Conservation (phyloP, 495 filamentous ascomycete genomes). For the Halenospora varia region DNA sequence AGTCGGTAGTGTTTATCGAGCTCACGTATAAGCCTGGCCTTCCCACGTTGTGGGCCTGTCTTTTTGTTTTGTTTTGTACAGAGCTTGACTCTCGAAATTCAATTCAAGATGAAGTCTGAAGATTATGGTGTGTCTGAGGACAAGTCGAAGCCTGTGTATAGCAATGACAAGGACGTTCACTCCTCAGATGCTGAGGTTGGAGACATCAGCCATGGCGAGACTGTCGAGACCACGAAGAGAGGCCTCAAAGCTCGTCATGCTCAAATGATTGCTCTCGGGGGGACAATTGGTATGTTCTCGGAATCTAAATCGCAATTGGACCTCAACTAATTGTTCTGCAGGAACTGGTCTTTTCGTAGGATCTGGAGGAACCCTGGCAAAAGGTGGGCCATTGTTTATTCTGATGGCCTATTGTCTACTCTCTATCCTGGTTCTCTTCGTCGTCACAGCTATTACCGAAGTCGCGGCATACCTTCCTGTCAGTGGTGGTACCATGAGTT, state of each 20-base stretch:
- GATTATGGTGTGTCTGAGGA: not conserved
- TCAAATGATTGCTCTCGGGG: conserved; percentile 80
- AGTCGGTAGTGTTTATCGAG: too few species aligned
- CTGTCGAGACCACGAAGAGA: conserved; percentile 33
- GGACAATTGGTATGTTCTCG: conserved; percentile 49
- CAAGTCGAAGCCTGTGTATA: not conserved
- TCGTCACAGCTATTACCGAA: conserved; percentile 33
- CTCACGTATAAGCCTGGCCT: too few species aligned
- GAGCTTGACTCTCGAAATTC: too few species aligned
- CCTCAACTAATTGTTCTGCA: not conserved
- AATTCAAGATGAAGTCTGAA: not conserved
- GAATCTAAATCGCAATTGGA: not conserved
- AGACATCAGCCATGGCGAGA: conserved; percentile 1
- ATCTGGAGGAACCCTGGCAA: conserved; percentile 52
- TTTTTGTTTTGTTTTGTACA: too few species aligned
- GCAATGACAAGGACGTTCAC: not conserved
- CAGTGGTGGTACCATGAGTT: conserved; percentile 33
- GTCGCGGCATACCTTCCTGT: conserved; percentile 37
- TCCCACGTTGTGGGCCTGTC: too few species aligned
- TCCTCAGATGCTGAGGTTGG: not conserved
- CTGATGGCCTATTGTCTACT: conserved; percentile 51
- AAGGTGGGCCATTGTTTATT: conserved; percentile 59
- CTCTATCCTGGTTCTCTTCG: conserved; percentile 39
- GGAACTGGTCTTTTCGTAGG: conserved; percentile 63
- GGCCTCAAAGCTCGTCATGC: conserved; percentile 63